Conservation (phyloP, 176 grass and related monocot genomes). For the Dendrocalamus sinicus region DNA sequence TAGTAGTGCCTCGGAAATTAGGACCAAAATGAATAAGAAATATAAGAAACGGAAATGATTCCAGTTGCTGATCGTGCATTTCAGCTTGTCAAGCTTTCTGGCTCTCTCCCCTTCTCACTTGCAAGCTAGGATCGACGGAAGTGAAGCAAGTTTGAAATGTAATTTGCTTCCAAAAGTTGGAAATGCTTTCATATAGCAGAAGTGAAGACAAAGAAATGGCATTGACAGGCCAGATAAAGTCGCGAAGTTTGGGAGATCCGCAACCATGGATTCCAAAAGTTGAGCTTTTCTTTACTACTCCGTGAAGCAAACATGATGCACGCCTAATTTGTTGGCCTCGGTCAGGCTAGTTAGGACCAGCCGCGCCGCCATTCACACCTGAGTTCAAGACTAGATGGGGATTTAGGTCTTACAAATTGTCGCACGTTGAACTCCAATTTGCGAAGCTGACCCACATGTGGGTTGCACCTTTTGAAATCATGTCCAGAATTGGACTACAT, state of each 20-base stretch:
- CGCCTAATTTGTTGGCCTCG: conserved; percentile 54
- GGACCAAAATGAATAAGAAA: neutral
- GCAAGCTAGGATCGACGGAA: neutral
- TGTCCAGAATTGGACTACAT: neutral
- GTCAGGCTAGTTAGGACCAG: conserved; percentile 14
- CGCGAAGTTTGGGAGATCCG: conserved; percentile 46
- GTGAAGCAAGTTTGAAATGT: neutral
- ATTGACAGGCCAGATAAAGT: conserved; percentile 8
- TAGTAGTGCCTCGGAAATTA: neutral
- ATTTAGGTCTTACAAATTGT: neutral
- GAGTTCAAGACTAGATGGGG: conserved; percentile 20
- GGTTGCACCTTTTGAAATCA: conserved; percentile 40
- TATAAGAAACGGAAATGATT: neutral
- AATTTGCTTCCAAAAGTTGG: neutral
- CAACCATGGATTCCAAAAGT: conserved; percentile 21
- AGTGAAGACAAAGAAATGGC: conserved; percentile 8
- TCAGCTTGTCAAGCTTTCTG: neutral
- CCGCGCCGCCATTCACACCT: conserved; percentile 45
- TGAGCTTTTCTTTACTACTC: conserved; percentile 16
- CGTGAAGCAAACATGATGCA: conserved; percentile 31
- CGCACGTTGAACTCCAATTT: conserved; percentile 1
- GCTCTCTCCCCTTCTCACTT: neutral
- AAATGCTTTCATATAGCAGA: neutral
- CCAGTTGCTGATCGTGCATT: neutral
- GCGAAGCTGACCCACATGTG: conserved; percentile 22